Conservation (phyloP, 345 rosid genomes). For the Microcos paniculata region DNA sequence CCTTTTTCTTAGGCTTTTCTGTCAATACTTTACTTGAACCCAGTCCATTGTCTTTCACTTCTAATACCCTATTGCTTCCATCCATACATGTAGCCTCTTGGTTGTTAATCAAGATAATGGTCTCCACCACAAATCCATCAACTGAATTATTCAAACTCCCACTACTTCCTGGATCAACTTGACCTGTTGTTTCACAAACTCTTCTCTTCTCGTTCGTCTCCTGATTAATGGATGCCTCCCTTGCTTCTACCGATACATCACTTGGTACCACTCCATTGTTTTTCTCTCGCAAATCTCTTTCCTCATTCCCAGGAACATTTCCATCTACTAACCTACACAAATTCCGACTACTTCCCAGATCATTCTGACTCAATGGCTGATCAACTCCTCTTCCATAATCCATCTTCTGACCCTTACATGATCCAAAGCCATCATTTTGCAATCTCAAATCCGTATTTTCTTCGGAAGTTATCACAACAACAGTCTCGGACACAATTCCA, state of each 20-base stretch:
- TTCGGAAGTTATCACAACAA: conserved; percentile 15
- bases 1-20: conserved; percentile 30
- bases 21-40: conserved; percentile 25
- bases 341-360: conserved; percentile 18
- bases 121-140: conserved; percentile 27
- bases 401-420: background rate
- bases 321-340: conserved; percentile 22
- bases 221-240: background rate
- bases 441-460: conserved; percentile 16
- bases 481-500: conserved; percentile 11
- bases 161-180: conserved; percentile 28
- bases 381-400: background rate
- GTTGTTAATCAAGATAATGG: conserved; percentile 27
- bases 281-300: conserved; percentile 22
- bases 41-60: conserved; percentile 14
- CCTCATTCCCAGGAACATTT: conserved; percentile 29
- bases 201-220: conserved; percentile 3
- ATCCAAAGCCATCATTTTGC: conserved; percentile 18
- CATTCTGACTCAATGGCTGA: background rate
- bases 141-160: conserved; percentile 15
- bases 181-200: conserved; percentile 17
- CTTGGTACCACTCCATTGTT: conserved; percentile 19
- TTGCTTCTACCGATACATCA: conserved; percentile 22
- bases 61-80: conserved; percentile 15
- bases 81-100: conserved; percentile 27